phyloP scores from a whole-genome alignment of 1,284 basidiomycete genomes.

The Cyathus olla region DNA sequence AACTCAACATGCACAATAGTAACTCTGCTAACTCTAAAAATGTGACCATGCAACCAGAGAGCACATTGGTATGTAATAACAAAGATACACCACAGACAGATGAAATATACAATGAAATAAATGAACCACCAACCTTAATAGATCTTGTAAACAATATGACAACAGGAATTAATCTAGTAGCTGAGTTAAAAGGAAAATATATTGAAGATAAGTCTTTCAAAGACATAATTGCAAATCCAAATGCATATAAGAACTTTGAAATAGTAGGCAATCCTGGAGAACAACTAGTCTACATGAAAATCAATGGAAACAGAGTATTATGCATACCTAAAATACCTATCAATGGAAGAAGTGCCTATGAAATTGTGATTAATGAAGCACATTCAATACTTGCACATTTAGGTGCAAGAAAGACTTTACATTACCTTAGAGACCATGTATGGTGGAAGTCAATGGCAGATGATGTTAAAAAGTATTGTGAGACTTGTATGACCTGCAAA shows the following conservation, averaged over 20 bases:
- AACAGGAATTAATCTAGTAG: slow-evolving; percentile 16
- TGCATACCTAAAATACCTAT: slow-evolving; percentile 33
- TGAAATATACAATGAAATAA: too few species aligned
- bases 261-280: slow-evolving; percentile 6
- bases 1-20: too few species aligned
- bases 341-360: slow-evolving; percentile 13
- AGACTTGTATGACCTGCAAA: slow-evolving; percentile 33
- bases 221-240: slow-evolving; percentile 27
- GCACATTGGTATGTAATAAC: too few species aligned
- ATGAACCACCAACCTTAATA: too few species aligned
- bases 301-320: slow-evolving; percentile 40
- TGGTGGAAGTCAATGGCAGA: slow-evolving; percentile 42
- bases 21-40: too few species aligned
- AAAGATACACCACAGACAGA: too few species aligned
- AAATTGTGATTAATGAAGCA: slow-evolving; percentile 37
- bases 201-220: slow-evolving; percentile 30
- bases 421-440: slow-evolving; percentile 28
- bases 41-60: too few species aligned
- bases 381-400: slow-evolving; percentile 40
- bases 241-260: slow-evolving; percentile 35
- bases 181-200: slow-evolving; percentile 17
- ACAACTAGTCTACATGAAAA: slow-evolving; percentile 10
- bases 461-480: slow-evolving; percentile 28
- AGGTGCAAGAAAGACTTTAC: slow-evolving; percentile 37
- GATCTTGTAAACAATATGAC: background rate